These are phyloP conservation scores for Dictyostelium firmibasis DNA, from an alignment of 78 protist species.

Conservation along the genomic window DNA sequence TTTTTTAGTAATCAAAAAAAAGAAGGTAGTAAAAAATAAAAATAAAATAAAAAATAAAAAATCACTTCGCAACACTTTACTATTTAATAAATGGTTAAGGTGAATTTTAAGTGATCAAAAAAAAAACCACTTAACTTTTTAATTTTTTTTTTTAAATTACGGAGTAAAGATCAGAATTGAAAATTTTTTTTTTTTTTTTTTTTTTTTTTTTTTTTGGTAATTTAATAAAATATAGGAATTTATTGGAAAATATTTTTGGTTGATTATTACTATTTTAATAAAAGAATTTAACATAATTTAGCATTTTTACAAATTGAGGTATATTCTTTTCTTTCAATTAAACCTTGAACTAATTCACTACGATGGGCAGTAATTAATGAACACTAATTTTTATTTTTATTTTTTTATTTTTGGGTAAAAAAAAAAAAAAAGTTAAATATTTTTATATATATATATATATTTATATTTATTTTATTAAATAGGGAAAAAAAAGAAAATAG, in stretches of 20 bases:
- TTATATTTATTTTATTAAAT: neutral
- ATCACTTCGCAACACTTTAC: neutral
- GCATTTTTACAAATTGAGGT: conserved; percentile 27
- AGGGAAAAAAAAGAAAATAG: neutral
- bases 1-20: neutral
- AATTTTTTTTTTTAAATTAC: neutral
- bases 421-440: no score
- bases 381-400: conserved; percentile 9
- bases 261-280: no score
- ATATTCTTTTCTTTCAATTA: conserved; percentile 31
- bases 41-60: neutral
- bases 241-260: neutral
- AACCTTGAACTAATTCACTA: conserved; percentile 18
- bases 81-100: neutral
- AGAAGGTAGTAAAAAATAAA: neutral
- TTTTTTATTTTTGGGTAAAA: neutral
- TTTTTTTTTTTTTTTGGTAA: no score
- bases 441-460: neutral
- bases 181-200: no score
- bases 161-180: neutral
- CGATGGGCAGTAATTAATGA: neutral
- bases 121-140: neutral
- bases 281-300: conserved; percentile 14
- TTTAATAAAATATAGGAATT: neutral
- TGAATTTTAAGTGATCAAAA: neutral